Evolutionary conservation across 2,329 filamentous ascomycete genomes (phyloP).

Genomic region (Botrytis hyacinthi): DNA sequence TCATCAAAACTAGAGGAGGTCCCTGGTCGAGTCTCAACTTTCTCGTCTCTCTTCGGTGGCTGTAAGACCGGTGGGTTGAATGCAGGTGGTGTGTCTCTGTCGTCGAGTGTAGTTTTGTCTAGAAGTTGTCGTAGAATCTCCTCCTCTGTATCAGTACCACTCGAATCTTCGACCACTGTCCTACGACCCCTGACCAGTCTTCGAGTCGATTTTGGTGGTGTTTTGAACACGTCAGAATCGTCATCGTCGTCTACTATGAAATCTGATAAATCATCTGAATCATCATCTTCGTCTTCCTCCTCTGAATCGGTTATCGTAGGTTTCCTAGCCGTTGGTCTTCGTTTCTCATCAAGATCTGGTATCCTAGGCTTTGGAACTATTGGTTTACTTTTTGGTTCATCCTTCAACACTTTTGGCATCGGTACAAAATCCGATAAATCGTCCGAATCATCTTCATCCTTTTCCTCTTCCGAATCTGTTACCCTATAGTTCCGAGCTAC

Average conservation of each 20-base stretch:
- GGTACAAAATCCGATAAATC: constrained; percentile 34
- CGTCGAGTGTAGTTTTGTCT: constrained; percentile 11
- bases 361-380: neutral
- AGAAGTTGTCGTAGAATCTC: constrained; percentile 12
- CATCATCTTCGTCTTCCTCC: constrained; percentile 18
- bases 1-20: constrained; percentile 18
- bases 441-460: constrained; percentile 20
- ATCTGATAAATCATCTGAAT: constrained; percentile 33
- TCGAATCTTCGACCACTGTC: constrained; percentile 23
- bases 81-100: constrained; percentile 18
- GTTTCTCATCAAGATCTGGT: neutral
- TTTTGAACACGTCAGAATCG: constrained; percentile 27
- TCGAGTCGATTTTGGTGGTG: constrained; percentile 31
- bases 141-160: constrained; percentile 21
- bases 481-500: neutral
- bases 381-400: neutral
- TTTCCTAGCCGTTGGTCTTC: neutral
- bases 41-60: constrained; percentile 16
- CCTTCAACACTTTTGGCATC: constrained; percentile 1
- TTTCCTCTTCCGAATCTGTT: constrained; percentile 1
- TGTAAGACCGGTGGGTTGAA: constrained; percentile 20
- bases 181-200: constrained; percentile 32
- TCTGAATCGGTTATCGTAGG: neutral
- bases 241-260: constrained; percentile 37
- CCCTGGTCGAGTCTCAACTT: constrained; percentile 14